Evolutionary conservation across 768 basidiomycete genomes (phyloP).

Genomic region (Russula sp.): DNA sequence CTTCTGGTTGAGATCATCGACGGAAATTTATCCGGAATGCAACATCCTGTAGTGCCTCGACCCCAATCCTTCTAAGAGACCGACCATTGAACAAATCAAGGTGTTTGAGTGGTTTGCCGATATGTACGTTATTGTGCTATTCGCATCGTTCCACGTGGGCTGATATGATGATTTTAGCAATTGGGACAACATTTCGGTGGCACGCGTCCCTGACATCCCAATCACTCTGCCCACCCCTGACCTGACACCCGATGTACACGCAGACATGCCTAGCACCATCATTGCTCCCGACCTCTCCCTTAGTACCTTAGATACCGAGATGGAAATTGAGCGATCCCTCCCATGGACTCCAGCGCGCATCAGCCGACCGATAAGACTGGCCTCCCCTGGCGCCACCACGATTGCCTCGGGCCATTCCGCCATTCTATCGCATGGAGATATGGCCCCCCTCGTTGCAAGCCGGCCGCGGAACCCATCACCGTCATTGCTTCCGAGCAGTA

Average conservation of each 20-base stretch:
- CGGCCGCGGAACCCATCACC: slow-evolving; percentile 20
- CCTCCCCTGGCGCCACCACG: slow-evolving; percentile 13
- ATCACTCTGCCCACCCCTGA: slow-evolving; percentile 19
- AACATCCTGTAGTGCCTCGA: slow-evolving; percentile 20
- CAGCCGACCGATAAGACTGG: background rate
- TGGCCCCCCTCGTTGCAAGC: background rate
- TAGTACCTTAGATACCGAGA: slow-evolving; percentile 11
- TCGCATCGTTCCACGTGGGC: background rate
- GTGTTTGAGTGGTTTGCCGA: slow-evolving; percentile 16
- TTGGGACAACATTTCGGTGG: slow-evolving; percentile 12
- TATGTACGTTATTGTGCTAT: slow-evolving; percentile 7
- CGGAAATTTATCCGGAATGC: background rate
- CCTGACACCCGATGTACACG: slow-evolving; percentile 10
- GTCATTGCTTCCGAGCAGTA: slow-evolving; percentile 7
- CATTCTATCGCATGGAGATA: background rate
- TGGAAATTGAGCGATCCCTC: slow-evolving; percentile 9
- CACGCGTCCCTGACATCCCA: slow-evolving; percentile 15
- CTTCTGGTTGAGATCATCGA: background rate
- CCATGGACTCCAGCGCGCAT: slow-evolving; percentile 14
- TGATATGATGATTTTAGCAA: slow-evolving; percentile 9
- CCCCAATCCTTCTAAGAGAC: slow-evolving; percentile 20
- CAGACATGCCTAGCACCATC: slow-evolving; percentile 18
- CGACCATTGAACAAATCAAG: slow-evolving; percentile 8
- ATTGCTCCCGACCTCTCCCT: slow-evolving; percentile 13
- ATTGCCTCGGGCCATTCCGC: slow-evolving; percentile 20